Evolutionary conservation across 2,329 filamentous ascomycete genomes (phyloP).

Genomic region (Claviceps purpurea): DNA sequence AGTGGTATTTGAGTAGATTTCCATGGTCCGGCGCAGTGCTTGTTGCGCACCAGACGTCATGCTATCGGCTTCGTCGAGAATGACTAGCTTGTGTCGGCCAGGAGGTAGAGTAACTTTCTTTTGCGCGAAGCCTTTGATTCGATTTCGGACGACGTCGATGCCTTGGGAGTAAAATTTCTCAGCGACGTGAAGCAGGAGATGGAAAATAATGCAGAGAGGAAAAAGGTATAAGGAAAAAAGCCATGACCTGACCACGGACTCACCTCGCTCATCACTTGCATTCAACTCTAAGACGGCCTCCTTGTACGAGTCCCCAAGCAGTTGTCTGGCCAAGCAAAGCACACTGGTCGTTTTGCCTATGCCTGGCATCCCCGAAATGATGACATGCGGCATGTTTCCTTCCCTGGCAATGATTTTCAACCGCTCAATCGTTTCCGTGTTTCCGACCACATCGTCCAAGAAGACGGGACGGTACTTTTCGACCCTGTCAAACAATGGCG

Average conservation of each 20-base stretch:
- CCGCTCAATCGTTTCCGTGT: slow-evolving; percentile 93
- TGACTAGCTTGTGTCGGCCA: slow-evolving; percentile 89
- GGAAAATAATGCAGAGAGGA: not conserved
- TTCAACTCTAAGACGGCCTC: slow-evolving; percentile 95
- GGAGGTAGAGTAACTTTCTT: slow-evolving; percentile 93
- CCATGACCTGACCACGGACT: not conserved
- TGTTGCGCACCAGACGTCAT: slow-evolving; percentile 98
- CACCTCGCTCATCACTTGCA: slow-evolving; percentile 84
- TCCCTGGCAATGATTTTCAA: slow-evolving; percentile 97
- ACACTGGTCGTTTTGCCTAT: slow-evolving; percentile 98
- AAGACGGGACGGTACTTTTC: slow-evolving; percentile 95
- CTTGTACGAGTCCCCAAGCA: slow-evolving; percentile 89
- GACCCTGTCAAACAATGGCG: slow-evolving; percentile 48
- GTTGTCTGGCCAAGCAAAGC: slow-evolving; percentile 78
- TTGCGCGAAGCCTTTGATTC: slow-evolving; percentile 97
- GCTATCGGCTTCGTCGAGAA: slow-evolving; percentile 93
- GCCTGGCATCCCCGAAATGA: slow-evolving; percentile 98
- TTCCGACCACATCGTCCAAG: slow-evolving; percentile 93
- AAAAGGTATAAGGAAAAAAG: not conserved
- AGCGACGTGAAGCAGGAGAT: not conserved
- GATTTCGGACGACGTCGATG: slow-evolving; percentile 92
- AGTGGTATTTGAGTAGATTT: slow-evolving; percentile 94
- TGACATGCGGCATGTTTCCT: slow-evolving; percentile 98
- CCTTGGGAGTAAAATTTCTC: slow-evolving; percentile 30
- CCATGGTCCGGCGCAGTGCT: slow-evolving; percentile 90